Evolutionary conservation across 164 flowering plant species (phyloP), one percentile per base, ranked within the genome.

Genomic region (Vitis rupestris): DNA sequence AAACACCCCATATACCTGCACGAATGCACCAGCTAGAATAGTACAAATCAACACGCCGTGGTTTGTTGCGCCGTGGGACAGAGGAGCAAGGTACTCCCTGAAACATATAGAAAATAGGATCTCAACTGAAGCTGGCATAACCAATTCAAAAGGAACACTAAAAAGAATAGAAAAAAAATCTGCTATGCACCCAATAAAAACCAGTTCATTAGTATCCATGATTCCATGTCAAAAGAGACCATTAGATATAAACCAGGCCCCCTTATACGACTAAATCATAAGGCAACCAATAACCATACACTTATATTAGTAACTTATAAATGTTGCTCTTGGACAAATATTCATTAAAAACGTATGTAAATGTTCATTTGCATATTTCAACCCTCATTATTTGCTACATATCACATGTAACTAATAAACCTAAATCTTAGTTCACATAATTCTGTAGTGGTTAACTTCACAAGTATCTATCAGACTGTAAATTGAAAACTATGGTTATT

Each of bases 1-100:
- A 4, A 50, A 49, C 29, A 50, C 0, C 2, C 14, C 2, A 11
- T 10, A 50, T 75, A 84, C 83, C 87, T 76, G 89, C 80, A 44
- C 83, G 84, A 58, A 87, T 81, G 70, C 82, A 79, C 87, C 87
- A 87, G 67, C 89, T 85, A 56, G 91, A 87, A 73, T 83, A 85
- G 75, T 76, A 85, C 51, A 79, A 67, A 63, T 85, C 87, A n/a
- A 87, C 87, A 29, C 91, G 86, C 55, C 82, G 79, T 11, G 87
- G 91, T 70, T 80, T 85, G 72, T 71, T 75, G 19, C 64, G 81
- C 59, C 87, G 78, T 9, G 88, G 87, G 49, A 85, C 31, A 51
- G 88, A 70, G 27, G 82, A 48, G 72, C 59, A 76, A 0, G 79
- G 85, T 23, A 80, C 79, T 44, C 85, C 86, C 91, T 87, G 84